Base-by-base conservation (phyloP, 768 basidiomycete genomes). In the Multifurca ochricompacta region DNA sequence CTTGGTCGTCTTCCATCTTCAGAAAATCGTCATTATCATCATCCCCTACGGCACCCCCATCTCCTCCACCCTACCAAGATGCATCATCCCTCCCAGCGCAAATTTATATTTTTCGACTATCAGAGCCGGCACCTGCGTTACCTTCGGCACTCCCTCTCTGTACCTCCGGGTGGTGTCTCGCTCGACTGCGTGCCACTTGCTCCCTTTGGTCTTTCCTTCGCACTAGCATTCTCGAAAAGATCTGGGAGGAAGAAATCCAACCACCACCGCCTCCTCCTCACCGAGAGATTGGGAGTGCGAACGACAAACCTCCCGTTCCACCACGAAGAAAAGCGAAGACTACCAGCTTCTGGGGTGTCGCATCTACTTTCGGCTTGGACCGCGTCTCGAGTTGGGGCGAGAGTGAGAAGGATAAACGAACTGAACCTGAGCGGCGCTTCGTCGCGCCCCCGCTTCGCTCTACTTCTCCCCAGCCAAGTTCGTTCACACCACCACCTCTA, bases 161-260 rank as follows among this genome's bases (percentile, higher is more conserved):
- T 63, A 72, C 77, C 10, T 80, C 78, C 16, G 83, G 87, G n/a
- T 95, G 91, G 85, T 95, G 92, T 66, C 73, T 95, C 14, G 71
- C 78, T 5, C 80, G 93, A 7, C 73, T 96, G 18, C 81, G 92
- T 11, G 76, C 85, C 34, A 91, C 92, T n/a, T 94, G 91, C 68
- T 85, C 84, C 4, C 71, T 95, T 13, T 96, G 92, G 91, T 81
- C 86, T 16, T 95, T 89, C 63, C 82, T 95, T 47, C 80, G 91
- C 21, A 82, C 80, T 0, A 81, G 86, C 9, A 73, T 96, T 50
- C 74, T 95, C 18, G 90, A 92, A 55, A 85, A 83, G 61, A 73
- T 95, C 5, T 96, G 93, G 93, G 86, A 91, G 52, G 92, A 94
- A 59, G 88, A 85, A 53, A 71, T 77, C 1, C 59, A 45, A 1